Evolutionary conservation across 2,329 filamentous ascomycete species (phyloP), one percentile per base, ranked within the genome.

Genomic region (Kalmusia sp.): DNA sequence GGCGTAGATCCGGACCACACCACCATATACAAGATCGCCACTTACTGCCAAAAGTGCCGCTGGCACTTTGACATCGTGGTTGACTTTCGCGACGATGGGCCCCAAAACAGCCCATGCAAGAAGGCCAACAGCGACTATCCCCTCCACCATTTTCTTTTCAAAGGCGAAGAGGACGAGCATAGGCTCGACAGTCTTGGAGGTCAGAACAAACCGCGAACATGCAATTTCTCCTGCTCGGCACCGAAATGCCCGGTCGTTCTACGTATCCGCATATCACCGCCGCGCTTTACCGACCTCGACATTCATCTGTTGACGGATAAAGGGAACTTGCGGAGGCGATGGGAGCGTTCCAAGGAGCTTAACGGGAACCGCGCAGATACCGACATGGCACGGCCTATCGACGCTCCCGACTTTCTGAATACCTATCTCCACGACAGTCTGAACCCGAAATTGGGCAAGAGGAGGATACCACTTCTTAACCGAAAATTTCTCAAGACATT

Each of bases 401-500:
- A 83, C 43, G 82, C 84, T 2, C 70, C 88, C 39, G 74, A 78
- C 38, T 84, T 82, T 55, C 74, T 90, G 34, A 78, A 81, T 51
- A 78, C 78, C 40, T 90, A 90, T 65, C 73, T 90, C 46, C 76
- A 67, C 8, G 87, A 90, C 71, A 79, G 84, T 7, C 70, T 86
- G 51, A 77, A 79, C 38, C 75, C 80, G 17, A 69, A 72, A 6
- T 77, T 80, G 40, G 79, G 78, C 28, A 82, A 79, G 61, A 80
- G 80, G 58, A 71, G 77, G 38, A 86, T 90, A 60, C 81, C 82
- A 4, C 75, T 81, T 6, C 71, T 80, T 14, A 90, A 90, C 64
- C 86, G 87, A 66, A 82, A 83, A 51, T 90, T 88, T 59, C 77
- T 84, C 62, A 78, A 84, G 55, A 82, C 82, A 2, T 88, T 89